These are phyloP conservation scores for Elongisporangium undulatum DNA, from an alignment of 352 stramenopile genomes.

Conservation along the genomic window DNA sequence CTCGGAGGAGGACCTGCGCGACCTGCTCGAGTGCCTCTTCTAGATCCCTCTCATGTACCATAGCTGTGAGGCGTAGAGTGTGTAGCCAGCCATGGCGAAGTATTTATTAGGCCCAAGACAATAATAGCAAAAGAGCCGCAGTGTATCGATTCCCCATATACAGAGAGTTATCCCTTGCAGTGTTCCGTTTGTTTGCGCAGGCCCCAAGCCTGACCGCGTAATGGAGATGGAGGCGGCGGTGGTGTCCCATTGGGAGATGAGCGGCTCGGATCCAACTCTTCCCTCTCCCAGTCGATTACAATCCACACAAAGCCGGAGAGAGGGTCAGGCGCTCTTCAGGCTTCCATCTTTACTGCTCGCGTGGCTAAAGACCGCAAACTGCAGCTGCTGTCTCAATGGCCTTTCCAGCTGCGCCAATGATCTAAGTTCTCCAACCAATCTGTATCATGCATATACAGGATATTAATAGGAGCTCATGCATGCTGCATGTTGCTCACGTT, in stretches of 20 bases:
- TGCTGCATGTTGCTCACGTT: neutral
- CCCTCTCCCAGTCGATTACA: neutral
- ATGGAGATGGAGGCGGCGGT: neutral
- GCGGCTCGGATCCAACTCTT: neutral
- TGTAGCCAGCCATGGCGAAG: neutral
- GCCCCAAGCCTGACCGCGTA: neutral
- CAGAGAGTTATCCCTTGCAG: too few relatives aligned
- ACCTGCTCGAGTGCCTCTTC: constrained; percentile 42
- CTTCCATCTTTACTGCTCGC: too few relatives aligned
- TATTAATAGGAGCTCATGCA: too few relatives aligned
- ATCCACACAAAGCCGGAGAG: neutral
- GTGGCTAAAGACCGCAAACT: too few relatives aligned
- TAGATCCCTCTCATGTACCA: constrained; percentile 6
- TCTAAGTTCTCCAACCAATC: too few relatives aligned
- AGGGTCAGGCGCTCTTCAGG: too few relatives aligned
- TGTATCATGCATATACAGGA: too few relatives aligned
- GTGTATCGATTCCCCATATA: neutral
- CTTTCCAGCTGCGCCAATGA: too few relatives aligned
- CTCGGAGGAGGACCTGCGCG: constrained; percentile 34
- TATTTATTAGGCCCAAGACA: neutral
- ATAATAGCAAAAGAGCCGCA: neutral
- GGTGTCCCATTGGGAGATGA: neutral
- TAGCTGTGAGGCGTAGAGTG: neutral
- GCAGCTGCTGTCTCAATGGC: too few relatives aligned
- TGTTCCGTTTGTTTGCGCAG: neutral